A percentile compares a stretch with the other conserved stretches of the same genome.
phyloP scores from a whole-genome alignment of 805 yeast genomes.

The Kuraishia capsulata region DNA sequence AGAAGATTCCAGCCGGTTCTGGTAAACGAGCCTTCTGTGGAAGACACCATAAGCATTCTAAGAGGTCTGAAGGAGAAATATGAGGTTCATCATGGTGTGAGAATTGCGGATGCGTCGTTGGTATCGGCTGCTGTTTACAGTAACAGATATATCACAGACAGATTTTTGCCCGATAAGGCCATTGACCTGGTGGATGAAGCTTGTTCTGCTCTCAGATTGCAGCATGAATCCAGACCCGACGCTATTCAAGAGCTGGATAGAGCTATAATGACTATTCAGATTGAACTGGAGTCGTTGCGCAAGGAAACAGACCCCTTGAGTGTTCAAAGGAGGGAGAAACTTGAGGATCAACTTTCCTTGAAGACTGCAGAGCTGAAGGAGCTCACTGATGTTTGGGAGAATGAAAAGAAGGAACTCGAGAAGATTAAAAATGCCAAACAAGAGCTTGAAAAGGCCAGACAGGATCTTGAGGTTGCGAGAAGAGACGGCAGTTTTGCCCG shows the following conservation, averaged over 20 bases:
- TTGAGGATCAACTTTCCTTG: slow-evolving; percentile 55
- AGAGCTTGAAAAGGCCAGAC: slow-evolving; percentile 74
- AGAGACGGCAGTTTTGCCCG: slow-evolving; percentile 78
- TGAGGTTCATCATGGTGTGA: slow-evolving; percentile 96
- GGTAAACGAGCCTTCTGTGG: slow-evolving; percentile 81
- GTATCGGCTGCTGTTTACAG: slow-evolving; percentile 91
- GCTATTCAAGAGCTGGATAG: slow-evolving; percentile 85
- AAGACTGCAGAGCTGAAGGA: slow-evolving; percentile 61
- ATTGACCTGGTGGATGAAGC: slow-evolving; percentile 96
- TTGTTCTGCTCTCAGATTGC: slow-evolving; percentile 87
- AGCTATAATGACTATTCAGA: slow-evolving; percentile 85
- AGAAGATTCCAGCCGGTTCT: slow-evolving; percentile 87
- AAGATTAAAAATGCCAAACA: slow-evolving; percentile 71
- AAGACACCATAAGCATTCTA: slow-evolving; percentile 83
- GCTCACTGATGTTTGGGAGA: slow-evolving; percentile 79
- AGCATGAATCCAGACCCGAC: slow-evolving; percentile 96
- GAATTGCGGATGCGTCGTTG: slow-evolving; percentile 84
- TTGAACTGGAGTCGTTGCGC: slow-evolving; percentile 86
- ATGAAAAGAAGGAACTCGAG: slow-evolving; percentile 70
- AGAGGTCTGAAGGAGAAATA: slow-evolving; percentile 91
- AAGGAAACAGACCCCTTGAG: slow-evolving; percentile 88
- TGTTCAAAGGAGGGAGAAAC: slow-evolving; percentile 62
- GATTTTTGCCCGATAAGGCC: slow-evolving; percentile 93
- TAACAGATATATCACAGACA: slow-evolving; percentile 83
- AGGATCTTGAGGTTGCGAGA: slow-evolving; percentile 74